Base-by-base conservation (phyloP, 2,329 filamentous ascomycete species). In the Chaetomium olivaceum region DNA sequence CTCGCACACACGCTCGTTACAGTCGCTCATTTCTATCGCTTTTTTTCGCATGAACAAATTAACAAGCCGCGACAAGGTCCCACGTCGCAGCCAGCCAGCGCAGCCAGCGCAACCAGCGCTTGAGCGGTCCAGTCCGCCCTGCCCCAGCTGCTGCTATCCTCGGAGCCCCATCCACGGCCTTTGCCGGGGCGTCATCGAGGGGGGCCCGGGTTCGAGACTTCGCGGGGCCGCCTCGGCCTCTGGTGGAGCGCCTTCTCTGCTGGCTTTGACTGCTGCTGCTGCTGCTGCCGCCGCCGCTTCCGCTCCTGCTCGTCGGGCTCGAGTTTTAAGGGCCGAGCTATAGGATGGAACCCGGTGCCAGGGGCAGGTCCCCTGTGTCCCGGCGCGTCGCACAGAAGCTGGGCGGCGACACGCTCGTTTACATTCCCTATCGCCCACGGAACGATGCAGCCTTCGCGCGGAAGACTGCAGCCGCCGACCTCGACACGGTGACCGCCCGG, bases 361-460 rank as follows among this genome's bases (percentile, higher is more conserved):
- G 68, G 68, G 69, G 68, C 67, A 63, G 68, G 67, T 69, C 69
- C 65, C 65, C 69, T 67, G 66, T 64, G 63, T 67, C 67, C 63
- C 66, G 66, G 65, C 70, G 70, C 58, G 71, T 71, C 64, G 65
- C 70, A 72, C 70, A 68, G 58, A 72, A 72, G 67, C 62, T 71
- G 46, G 66, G 57, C 67, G 63, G 54, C 65, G 67, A 68, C 63
- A 67, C 59, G 29, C 54, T 65, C 67, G 60, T 71, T 56, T 33
- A 65, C 64, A 67, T 71, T 23, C 71, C 71, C 36, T 67, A 68
- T 59, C 71, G 70, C 23, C 63, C 64, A 36, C 68, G 68, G 61
- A 65, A 67, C 33, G 64, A 67, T 68, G 66, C 66, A 67, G 56
- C 55, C 39, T 63, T 63, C 46, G 29, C 54, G 65, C 69, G 68